Base-by-base conservation (phyloP, 345 rosid species). In the Lagerstroemia speciosa region DNA sequence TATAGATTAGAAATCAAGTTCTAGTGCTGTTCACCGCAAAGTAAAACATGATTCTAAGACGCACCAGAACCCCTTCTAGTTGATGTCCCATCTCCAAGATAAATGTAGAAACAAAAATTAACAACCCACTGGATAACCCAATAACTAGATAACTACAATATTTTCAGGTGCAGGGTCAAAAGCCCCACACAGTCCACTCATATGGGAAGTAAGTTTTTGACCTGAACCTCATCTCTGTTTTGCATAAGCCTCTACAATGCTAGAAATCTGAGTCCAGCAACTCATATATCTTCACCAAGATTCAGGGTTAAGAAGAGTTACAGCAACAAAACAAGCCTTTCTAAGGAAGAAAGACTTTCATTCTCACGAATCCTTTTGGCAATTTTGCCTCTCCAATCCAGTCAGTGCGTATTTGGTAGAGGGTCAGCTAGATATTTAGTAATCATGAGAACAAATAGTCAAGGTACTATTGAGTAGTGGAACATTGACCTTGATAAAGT, bases 401-500 rank as follows among this genome's bases (percentile, higher is more conserved):
- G 3, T 52, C 29, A 16, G 29, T 52, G 58, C 29, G n/a, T 22
- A 52, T 24, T 19, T n/a, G 29, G 58, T 22, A 22, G 3, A 22
- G 1, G 5, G 27, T 0, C 12, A 53, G 10, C 0, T 19, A 53
- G 12, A 53, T n/a, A 8, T 1, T 53, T 53, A 58, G 63, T 34
- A 14, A 20, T 58, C 63, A 11, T 30, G 34, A 30, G 29, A 58
- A 29, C 34, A 30, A 27, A 27, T 26, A 27, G 4, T 30, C 15
- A 55, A 55, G 31, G 31, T n/a, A 24, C 61, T 55, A 5, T 36
- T 2, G 15, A 58, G 62, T 5, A 29, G 5, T 24, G 62, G 65
- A 66, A 68, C 15, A 74, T 71, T 64, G 73, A 87, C 99, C 97
- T 94, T 91, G 71, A 94, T 83, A 75, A 94, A 94, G 69, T 94